A percentile compares a stretch with the other conserved stretches of the same genome.
Conservation (phyloP, 2,329 filamentous ascomycete species). For the Neonectria sp. region DNA sequence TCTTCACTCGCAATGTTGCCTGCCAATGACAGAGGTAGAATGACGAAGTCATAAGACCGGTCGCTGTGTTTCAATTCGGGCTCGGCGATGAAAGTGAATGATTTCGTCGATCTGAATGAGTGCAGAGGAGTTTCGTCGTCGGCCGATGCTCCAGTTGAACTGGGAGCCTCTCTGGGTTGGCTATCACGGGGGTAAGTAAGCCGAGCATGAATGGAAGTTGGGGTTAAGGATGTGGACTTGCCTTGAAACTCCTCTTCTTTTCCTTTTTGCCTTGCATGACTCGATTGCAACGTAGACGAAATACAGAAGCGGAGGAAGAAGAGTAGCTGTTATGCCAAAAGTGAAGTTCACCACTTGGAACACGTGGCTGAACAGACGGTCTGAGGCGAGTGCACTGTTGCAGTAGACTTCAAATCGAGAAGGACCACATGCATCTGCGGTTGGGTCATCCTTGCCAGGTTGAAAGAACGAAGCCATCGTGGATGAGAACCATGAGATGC, state of each 20-base stretch:
- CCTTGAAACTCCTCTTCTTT: not conserved
- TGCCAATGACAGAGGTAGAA: constrained; percentile 26
- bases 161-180: not conserved
- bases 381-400: constrained; percentile 18
- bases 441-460: constrained; percentile 23
- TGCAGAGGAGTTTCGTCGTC: constrained; percentile 6
- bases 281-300: constrained; percentile 5
- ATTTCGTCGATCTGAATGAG: constrained; percentile 23
- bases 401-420: constrained; percentile 22
- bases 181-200: not conserved
- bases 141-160: not conserved
- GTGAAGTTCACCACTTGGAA: constrained; percentile 23
- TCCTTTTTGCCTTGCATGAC: not conserved
- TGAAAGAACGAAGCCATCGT: constrained; percentile 30
- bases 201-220: not conserved
- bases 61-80: constrained; percentile 7
- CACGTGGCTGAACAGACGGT: constrained; percentile 3
- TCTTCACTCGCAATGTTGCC: constrained; percentile 12
- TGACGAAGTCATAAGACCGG: constrained; percentile 23
- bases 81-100: constrained; percentile 19
- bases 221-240: not conserved
- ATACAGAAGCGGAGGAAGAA: constrained; percentile 20
- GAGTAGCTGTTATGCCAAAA: constrained; percentile 9
- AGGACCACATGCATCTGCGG: constrained; percentile 12
- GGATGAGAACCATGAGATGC: no score